These are phyloP conservation scores for Sodiomyces alkalinus DNA, from an alignment of 2,329 filamentous ascomycete genomes.

Conservation along the genomic window DNA sequence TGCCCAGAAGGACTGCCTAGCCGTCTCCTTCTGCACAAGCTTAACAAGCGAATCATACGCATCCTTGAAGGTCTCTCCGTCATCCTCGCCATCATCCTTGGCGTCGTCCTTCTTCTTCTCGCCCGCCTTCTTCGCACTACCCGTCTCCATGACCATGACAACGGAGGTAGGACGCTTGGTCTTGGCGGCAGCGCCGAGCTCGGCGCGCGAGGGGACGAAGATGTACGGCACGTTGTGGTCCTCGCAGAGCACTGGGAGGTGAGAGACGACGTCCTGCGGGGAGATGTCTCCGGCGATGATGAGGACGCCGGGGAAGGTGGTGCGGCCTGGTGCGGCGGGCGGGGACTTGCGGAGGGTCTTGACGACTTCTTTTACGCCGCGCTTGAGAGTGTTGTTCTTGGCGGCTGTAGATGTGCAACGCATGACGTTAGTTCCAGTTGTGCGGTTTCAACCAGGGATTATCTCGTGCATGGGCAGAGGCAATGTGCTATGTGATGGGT, in stretches of 20 bases:
- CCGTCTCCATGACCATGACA: conserved; percentile 65
- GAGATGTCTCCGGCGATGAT: conserved; percentile 95
- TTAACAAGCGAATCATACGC: conserved; percentile 50
- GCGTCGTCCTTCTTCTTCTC: conserved; percentile 27
- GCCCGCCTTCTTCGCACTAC: conserved; percentile 28
- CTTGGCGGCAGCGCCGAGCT: conserved; percentile 82
- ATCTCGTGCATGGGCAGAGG: too few species aligned
- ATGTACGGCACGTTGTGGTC: conserved; percentile 96
- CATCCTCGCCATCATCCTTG: conserved; percentile 28
- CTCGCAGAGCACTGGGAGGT: conserved; percentile 95
- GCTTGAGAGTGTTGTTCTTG: conserved; percentile 89
- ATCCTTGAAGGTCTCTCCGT: conserved; percentile 45
- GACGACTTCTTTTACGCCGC: conserved; percentile 97
- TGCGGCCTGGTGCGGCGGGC: conserved; percentile 47
- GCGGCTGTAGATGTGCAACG: conserved; percentile 72
- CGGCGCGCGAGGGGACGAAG: conserved; percentile 82
- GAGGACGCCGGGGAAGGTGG: conserved; percentile 57
- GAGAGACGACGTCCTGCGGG: conserved; percentile 95
- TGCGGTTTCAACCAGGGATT: too few species aligned
- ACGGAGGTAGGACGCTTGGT: conserved; percentile 96
- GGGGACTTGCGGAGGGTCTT: conserved; percentile 93
- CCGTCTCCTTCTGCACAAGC: conserved; percentile 49
- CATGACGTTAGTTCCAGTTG: too few species aligned
- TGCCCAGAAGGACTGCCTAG: conserved; percentile 38
- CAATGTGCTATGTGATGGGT: conserved; percentile 7